Percentiles rank a stretch among this genome's conserved stretches.
Conservation (phyloP, 768 basidiomycete species). For the Xerocomus potaroensis region DNA sequence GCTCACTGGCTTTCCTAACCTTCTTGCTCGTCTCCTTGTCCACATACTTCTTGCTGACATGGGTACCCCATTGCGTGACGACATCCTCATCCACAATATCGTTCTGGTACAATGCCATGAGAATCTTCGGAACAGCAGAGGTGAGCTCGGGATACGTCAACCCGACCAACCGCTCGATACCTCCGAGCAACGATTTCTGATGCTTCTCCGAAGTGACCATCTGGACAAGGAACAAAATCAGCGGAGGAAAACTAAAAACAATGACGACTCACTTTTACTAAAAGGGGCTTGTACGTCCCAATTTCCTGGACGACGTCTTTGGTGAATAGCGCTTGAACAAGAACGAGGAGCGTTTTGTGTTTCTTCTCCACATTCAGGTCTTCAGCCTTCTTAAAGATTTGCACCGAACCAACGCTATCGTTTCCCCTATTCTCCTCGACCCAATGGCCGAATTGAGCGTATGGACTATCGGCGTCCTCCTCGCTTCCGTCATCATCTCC, state of each 20-base stretch:
- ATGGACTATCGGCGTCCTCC: conserved; percentile 83
- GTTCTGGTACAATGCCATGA: conserved; percentile 91
- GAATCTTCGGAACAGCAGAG: conserved; percentile 75
- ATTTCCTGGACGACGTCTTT: conserved; percentile 65
- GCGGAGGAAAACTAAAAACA: background rate
- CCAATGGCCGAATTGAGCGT: conserved; percentile 80
- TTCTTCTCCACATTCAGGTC: conserved; percentile 93
- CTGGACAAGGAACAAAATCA: conserved; percentile 35
- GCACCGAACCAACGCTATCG: conserved; percentile 39
- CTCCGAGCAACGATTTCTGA: conserved; percentile 91
- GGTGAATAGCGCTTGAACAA: conserved; percentile 83
- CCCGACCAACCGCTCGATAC: conserved; percentile 84
- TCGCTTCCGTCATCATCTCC: conserved; percentile 87
- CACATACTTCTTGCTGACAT: conserved; percentile 94
- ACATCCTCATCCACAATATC: conserved; percentile 93
- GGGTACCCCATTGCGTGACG: conserved; percentile 89
- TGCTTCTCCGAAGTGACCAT: conserved; percentile 92
- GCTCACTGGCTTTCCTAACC: conserved; percentile 92
- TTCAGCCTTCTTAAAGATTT: conserved; percentile 84
- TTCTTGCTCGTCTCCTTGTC: conserved; percentile 94
- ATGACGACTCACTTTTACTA: conserved; percentile 54
- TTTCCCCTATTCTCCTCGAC: conserved; percentile 62
- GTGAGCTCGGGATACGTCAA: conserved; percentile 68
- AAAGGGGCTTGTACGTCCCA: conserved; percentile 57
- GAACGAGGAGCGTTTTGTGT: conserved; percentile 80